These are phyloP conservation scores for Scortechinia acanthostroma DNA, from an alignment of 2,329 filamentous ascomycete genomes.

Conservation along the genomic window DNA sequence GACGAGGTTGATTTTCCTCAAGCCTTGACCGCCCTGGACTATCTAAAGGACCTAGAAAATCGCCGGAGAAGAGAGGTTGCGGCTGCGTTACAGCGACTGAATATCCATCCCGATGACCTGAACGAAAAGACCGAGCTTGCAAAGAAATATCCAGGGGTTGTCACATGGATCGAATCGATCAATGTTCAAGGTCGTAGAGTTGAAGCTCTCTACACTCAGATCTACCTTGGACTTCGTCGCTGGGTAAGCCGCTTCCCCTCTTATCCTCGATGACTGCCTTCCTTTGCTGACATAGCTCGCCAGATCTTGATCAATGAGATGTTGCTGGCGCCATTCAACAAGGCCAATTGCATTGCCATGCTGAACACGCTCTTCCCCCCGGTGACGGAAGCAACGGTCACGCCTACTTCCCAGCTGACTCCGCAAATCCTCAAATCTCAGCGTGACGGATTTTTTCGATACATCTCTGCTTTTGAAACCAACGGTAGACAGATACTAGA, in stretches of 20 bases:
- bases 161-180: conserved; percentile 15
- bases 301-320: conserved; percentile 62
- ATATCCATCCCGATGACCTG: conserved; percentile 10
- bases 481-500: conserved; percentile 42
- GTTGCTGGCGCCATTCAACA: conserved; percentile 52
- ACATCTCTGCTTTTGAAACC: conserved; percentile 48
- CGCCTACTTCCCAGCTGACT: conserved; percentile 42
- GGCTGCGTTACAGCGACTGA: conserved; percentile 41
- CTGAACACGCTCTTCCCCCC: conserved; percentile 63
- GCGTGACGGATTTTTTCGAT: conserved; percentile 54
- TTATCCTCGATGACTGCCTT: conserved; percentile 8
- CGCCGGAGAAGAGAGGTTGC: conserved; percentile 49
- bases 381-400: conserved; percentile 26
- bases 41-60: conserved; percentile 55
- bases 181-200: conserved; percentile 39
- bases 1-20: conserved; percentile 57
- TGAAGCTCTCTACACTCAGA: conserved; percentile 48
- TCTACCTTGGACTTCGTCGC: conserved; percentile 53
- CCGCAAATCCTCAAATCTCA: conserved; percentile 41
- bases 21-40: conserved; percentile 58
- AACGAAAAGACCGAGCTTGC: background rate
- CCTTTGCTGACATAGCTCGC: conserved; percentile 9
- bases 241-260: conserved; percentile 38
- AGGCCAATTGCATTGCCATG: conserved; percentile 60
- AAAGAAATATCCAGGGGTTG: background rate